phyloP scores from a whole-genome alignment of 169 alveolate species.

The Eimeria sp. region DNA sequence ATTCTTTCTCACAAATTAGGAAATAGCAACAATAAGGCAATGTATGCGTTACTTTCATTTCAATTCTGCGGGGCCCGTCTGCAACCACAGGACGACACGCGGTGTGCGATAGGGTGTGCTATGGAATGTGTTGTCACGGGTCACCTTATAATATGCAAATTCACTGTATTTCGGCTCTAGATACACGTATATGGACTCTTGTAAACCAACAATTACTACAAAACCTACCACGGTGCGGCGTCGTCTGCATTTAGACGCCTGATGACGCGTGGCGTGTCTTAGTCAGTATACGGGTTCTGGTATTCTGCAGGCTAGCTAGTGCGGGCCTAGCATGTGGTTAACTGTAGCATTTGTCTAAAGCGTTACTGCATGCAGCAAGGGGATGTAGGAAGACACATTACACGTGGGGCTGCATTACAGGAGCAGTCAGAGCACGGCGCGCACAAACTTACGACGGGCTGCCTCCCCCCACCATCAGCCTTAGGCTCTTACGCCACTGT shows the following conservation, averaged over 20 bases:
- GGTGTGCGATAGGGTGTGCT: not conserved
- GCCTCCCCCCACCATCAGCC: not conserved
- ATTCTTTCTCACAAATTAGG: not conserved
- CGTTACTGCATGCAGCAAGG: not conserved
- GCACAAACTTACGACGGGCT: not conserved
- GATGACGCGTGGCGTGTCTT: not conserved
- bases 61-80: not conserved
- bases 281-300: not conserved
- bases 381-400: not conserved
- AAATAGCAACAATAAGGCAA: not conserved
- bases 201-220: not conserved
- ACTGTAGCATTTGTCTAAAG: not conserved
- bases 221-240: not conserved
- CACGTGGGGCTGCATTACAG: not conserved
- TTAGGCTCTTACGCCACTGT: not conserved
- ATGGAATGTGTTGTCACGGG: not conserved
- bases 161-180: not conserved
- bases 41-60: no score
- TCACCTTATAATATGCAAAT: not conserved
- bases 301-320: not conserved
- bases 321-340: not conserved
- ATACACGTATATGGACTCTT: not conserved
- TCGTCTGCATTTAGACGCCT: not conserved
- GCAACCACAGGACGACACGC: not conserved
- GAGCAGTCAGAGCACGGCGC: not conserved